Conservation (phyloP, 768 basidiomycete species). For the Leucocoprinus birnbaumii region DNA sequence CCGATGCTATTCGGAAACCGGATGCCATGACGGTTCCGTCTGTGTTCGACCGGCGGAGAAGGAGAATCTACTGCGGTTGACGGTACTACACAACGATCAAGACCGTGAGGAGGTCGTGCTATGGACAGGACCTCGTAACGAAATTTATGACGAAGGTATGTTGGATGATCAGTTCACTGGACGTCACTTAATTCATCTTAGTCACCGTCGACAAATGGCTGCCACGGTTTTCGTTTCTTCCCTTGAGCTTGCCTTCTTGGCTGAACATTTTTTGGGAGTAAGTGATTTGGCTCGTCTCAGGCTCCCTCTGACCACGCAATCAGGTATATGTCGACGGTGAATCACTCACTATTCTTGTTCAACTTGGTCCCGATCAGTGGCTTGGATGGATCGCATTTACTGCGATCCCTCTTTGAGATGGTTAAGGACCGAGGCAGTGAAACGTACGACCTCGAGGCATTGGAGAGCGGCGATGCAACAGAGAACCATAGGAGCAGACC, state of each 20-base stretch:
- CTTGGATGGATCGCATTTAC: constrained; percentile 69
- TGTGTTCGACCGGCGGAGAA: constrained; percentile 54
- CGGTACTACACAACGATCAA: constrained; percentile 25
- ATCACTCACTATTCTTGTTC: constrained; percentile 79
- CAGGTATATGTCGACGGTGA: constrained; percentile 63
- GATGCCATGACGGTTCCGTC: constrained; percentile 31
- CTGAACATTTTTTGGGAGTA: constrained; percentile 51
- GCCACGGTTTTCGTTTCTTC: constrained; percentile 40
- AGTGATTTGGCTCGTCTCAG: constrained; percentile 21
- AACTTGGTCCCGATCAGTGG: constrained; percentile 74
- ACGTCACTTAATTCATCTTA: constrained; percentile 20
- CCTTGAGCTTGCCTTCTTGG: constrained; percentile 37
- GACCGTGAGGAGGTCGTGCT: constrained; percentile 43
- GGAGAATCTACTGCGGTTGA: constrained; percentile 56
- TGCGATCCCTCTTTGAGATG: constrained; percentile 28
- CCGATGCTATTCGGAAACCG: constrained; percentile 38
- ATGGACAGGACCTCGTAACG: constrained; percentile 69
- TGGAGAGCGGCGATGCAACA: constrained; percentile 18
- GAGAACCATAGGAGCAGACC: constrained; percentile 11
- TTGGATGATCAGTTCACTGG: background rate
- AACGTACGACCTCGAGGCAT: constrained; percentile 29
- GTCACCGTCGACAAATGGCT: constrained; percentile 50
- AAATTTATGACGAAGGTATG: constrained; percentile 66
- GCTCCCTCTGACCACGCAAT: background rate
- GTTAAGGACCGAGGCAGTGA: constrained; percentile 1